Evolutionary conservation across 257 asterid genomes (phyloP), one percentile per base, ranked within the genome.

Genomic region (Misopates orontium): DNA sequence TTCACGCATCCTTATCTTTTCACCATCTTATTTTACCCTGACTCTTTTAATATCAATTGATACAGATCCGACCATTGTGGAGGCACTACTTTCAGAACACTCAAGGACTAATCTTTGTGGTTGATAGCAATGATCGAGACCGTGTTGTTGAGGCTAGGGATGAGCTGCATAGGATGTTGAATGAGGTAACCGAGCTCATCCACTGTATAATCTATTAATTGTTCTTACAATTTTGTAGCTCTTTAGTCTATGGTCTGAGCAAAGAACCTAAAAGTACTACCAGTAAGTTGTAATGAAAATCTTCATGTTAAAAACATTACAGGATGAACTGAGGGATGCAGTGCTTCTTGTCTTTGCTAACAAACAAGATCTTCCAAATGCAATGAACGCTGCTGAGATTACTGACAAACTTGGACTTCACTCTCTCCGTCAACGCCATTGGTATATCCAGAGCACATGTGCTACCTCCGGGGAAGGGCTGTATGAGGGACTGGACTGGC

Each of bases 71-170:
- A 55, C 95, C 95, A 76, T 61, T 87, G 77, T 87, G 95, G 93
- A 87, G 95, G 77, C 93, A 85, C 71, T 87, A 87, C 81, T 87
- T 87, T 73, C 95, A 87, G 75, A 87, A 87, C 80, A 87, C 92
- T 18, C 95, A 87, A 80, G 95, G 95, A 62, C 83, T 87, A 66
- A 87, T 87, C 67, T 87, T 87, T 61, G 95, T 87, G 63, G 95
- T 87, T 24, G 95, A 87, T 60, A 87, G 95, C 58, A 87, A 87
- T 69, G 95, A 87, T 73, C 80, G 95, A 28, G 95, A 87, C 53
- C 95, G 95, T 87, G 91, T 80, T 54, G 91, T 87, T 80, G 95
- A 87, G 76, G 95, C 95, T 44, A 84, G 95, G 75, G 95, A 87
- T 28, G 95, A 87, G 77, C 83, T 87, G 73, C 95, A 87, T 69